These are phyloP conservation scores for Tanacetum coccineum DNA, from an alignment of 129 eudicot genomes.

Conservation along the genomic window DNA sequence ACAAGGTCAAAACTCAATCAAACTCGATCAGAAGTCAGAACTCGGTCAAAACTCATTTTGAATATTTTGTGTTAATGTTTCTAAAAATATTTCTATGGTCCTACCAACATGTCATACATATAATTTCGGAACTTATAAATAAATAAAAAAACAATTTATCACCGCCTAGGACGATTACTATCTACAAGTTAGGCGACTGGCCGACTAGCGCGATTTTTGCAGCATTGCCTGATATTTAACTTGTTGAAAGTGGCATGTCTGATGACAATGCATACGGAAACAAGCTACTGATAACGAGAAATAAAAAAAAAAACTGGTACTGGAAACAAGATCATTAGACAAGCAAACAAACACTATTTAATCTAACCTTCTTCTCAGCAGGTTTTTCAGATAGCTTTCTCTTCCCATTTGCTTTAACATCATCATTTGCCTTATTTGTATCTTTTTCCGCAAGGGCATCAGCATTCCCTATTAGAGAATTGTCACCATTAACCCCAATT, in stretches of 20 bases:
- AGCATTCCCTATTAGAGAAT: constrained; percentile 33
- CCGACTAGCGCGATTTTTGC: too few relatives aligned
- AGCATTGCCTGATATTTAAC: too few relatives aligned
- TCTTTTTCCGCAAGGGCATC: constrained; percentile 33
- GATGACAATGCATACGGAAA: constrained; percentile 7
- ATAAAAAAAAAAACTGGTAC: not conserved
- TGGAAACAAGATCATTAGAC: not conserved
- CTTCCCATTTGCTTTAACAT: constrained; percentile 45
- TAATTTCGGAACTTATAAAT: too few relatives aligned
- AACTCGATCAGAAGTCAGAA: too few relatives aligned
- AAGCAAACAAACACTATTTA: constrained; percentile 12
- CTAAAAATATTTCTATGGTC: too few relatives aligned
- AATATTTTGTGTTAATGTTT: too few relatives aligned
- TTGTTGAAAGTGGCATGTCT: not conserved
- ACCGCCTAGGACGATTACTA: too few relatives aligned
- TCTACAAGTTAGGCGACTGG: too few relatives aligned
- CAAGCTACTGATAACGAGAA: constrained; percentile 1
- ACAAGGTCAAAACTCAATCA: too few relatives aligned
- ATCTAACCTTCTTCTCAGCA: constrained; percentile 65
- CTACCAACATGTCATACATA: too few relatives aligned
- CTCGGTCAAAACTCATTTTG: too few relatives aligned
- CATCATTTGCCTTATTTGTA: constrained; percentile 32
- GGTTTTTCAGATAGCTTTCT: constrained; percentile 67
- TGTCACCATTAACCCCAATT: constrained; percentile 41
- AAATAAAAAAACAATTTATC: too few relatives aligned